phyloP scores from a whole-genome alignment of 2,329 filamentous ascomycete genomes.

The Myriosclerotinia curreyana region DNA sequence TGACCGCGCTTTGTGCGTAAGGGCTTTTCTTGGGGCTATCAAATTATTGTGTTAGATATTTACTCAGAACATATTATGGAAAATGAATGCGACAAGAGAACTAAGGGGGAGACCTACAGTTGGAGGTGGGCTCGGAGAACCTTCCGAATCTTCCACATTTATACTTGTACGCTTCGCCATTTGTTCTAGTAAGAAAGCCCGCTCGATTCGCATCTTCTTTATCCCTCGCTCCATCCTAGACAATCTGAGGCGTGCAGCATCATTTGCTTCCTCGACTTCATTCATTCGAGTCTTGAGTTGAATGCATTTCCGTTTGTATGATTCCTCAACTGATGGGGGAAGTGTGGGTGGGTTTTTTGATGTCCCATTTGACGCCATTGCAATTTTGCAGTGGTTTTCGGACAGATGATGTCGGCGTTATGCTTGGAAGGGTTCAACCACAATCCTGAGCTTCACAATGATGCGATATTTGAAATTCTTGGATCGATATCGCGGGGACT shows the following conservation, averaged over 20 bases:
- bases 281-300: conserved; percentile 86
- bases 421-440: not conserved
- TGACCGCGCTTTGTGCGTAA: conserved; percentile 71
- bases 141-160: conserved; percentile 74
- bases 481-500: not conserved
- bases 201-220: conserved; percentile 86
- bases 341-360: conserved; percentile 53
- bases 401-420: not conserved
- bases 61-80: conserved; percentile 20
- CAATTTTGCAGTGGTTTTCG: not conserved
- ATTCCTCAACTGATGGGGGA: conserved; percentile 89
- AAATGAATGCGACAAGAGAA: conserved; percentile 24
- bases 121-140: conserved; percentile 74
- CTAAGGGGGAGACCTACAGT: conserved; percentile 54
- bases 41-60: conserved; percentile 27
- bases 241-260: conserved; percentile 75
- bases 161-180: conserved; percentile 70
- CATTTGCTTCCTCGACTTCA: conserved; percentile 90
- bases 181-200: conserved; percentile 71
- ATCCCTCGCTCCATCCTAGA: conserved; percentile 78
- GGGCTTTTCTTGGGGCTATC: conserved; percentile 73
- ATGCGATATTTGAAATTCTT: not conserved
- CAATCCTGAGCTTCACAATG: conserved; percentile 9
- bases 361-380: conserved; percentile 22
- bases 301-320: conserved; percentile 95